Evolutionary conservation across 257 asterid species (phyloP), one percentile per base, ranked within the genome.

Genomic region (Prunella vulgaris): DNA sequence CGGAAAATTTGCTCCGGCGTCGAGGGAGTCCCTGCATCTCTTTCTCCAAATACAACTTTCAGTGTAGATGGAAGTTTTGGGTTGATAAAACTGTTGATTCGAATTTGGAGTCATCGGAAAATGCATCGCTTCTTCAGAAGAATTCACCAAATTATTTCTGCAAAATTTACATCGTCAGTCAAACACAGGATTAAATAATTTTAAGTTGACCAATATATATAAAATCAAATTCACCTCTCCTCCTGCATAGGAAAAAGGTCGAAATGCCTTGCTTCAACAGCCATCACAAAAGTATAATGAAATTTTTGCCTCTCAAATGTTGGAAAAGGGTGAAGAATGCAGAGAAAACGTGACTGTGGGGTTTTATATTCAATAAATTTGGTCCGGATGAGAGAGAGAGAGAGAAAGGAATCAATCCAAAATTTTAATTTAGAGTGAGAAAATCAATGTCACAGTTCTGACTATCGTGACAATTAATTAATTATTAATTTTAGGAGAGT

Each of bases 231-330:
- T 54, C 52, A 82, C 87, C 84, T 81, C 66, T 66, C 68, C 1
- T 82, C 68, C 1, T 82, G 88, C 3, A 72, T 62, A 69, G 84
- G 69, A 12, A 81, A 75, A 21, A 68, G 82, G 74, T 82, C 80
- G 63, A 78, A 76, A 77, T 80, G 84, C 37, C 28, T 80, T 28
- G 96, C 92, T 80, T 87, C 96, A 68, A 87, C 86, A 9, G 96
- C 90, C 96, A 89, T 89, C 38, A 49, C 49, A 65, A 61, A 0
- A 15, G 10, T 35, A 10, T 33, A n/a, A 18, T 15, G 27, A 27
- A 1, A 17, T 20, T 7, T 52, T 30, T 4, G 17, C 20, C 40
- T 61, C 10, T 9, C 7, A 32, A 1, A 32, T 7, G 7, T 5
- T 5, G 25, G 76, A 38, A 59, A 77, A 72, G 48, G 54, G 70